Base-by-base conservation (phyloP, 805 yeast genomes). In the Teunomyces panamensis region DNA sequence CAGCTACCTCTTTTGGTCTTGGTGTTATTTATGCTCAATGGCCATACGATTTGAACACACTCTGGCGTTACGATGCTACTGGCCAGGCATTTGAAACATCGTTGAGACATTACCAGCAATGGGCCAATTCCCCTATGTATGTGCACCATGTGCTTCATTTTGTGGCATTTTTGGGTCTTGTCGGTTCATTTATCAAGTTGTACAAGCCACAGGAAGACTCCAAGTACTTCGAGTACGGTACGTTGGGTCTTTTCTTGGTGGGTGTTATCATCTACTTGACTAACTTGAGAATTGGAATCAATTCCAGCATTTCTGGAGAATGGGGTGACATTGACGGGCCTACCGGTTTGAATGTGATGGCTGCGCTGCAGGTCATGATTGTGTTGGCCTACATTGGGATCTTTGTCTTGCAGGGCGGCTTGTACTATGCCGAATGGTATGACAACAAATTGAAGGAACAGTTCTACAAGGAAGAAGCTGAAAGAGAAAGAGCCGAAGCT, bases 311-410 rank as follows among this genome's bases (percentile, higher is more conserved):
- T 26, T 67, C 78, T 49, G 91, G 90, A 39, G 74, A 81, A 50
- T 92, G 98, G 98, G 98, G 97, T 55, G 98, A 92, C 44, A 96
- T 94, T 44, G 88, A 87, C 59, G 82, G 79, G 63, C 75, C 76
- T 51, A 88, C 96, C 17, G 98, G 98, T 28, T 69, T 92, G 59
- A 89, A 88, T 54, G 96, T 94, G 34, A 80, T 94, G 60, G 97
- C 94, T 35, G 97, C 98, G 4, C 84, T 94, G 27, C 85, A 85
- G 67, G 78, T 85, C 33, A 84, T 92, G 75, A 75, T 88, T 55
- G 80, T 87, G 7, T 64, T 89, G 46, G 74, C 87, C 13, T 71
- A 91, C 45, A 62, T 81, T 17, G 97, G 97, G 54, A 87, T 90
- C n/a, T 68, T 90, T 37, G 75, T 87, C 8, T 77, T 94, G 56